Percentiles rank a stretch among this genome's conserved stretches.
Conservation (phyloP, 495 filamentous ascomycete species). For the Neurospora sp. region DNA sequence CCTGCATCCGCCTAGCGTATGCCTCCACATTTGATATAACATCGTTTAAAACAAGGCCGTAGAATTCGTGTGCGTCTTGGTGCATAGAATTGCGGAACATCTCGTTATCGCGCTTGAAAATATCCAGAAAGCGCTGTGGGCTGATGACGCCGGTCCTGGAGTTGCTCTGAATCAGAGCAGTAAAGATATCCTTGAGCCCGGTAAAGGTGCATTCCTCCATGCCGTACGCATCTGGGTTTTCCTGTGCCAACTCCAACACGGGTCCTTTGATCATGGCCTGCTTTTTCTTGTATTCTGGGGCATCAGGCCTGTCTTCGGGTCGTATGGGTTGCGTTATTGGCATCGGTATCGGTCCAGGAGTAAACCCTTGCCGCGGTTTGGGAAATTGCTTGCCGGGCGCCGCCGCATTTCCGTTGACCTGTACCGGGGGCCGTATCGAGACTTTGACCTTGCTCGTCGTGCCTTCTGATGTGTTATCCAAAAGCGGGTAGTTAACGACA, state of each 20-base stretch:
- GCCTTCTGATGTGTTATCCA: slow-evolving; percentile 36
- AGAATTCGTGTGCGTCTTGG: slow-evolving; percentile 96
- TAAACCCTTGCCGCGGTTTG: not conserved
- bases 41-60: slow-evolving; percentile 90
- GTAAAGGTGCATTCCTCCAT: slow-evolving; percentile 95
- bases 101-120: slow-evolving; percentile 87
- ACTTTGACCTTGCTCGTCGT: slow-evolving; percentile 36
- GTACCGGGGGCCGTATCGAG: slow-evolving; percentile 36
- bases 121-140: slow-evolving; percentile 86
- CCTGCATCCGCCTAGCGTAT: slow-evolving; percentile 51
- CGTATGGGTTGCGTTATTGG: slow-evolving; percentile 23
- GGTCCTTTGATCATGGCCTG: slow-evolving; percentile 79
- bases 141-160: slow-evolving; percentile 86
- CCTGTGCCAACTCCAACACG: slow-evolving; percentile 66
- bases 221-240: slow-evolving; percentile 70
- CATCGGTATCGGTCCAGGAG: slow-evolving; percentile 9
- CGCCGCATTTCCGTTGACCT: slow-evolving; percentile 34
- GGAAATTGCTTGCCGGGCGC: slow-evolving; percentile 29
- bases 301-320: slow-evolving; percentile 66
- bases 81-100: slow-evolving; percentile 97
- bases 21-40: slow-evolving; percentile 89
- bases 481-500: slow-evolving; percentile 81
- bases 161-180: slow-evolving; percentile 71
- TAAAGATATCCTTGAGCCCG: slow-evolving; percentile 91
- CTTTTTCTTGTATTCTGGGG: slow-evolving; percentile 95